These are phyloP conservation scores for Mucor racemosus DNA, from an alignment of 371 early-diverging fungal species.

Conservation along the genomic window DNA sequence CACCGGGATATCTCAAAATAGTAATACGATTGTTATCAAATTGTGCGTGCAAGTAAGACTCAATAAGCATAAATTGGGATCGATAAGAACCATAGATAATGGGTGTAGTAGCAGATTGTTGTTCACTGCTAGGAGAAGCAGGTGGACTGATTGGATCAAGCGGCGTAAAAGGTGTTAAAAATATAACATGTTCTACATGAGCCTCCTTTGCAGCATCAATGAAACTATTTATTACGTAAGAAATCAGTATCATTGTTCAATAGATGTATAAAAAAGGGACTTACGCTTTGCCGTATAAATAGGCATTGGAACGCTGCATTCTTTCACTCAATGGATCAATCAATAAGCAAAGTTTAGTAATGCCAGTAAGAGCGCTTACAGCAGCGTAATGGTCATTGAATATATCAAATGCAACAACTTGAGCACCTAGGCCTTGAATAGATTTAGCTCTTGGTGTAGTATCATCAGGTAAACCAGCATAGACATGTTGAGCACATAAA, in stretches of 20 bases:
- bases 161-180: conserved; percentile 51
- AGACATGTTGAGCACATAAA: conserved; percentile 38
- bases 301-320: conserved; percentile 48
- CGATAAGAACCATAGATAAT: conserved; percentile 33
- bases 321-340: conserved; percentile 53
- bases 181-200: conserved; percentile 50
- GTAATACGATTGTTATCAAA: conserved; percentile 43
- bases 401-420: conserved; percentile 46
- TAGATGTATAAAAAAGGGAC: conserved; percentile 13
- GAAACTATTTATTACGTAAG: conserved; percentile 28
- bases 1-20: conserved; percentile 54
- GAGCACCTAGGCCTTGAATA: conserved; percentile 40
- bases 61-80: conserved; percentile 50
- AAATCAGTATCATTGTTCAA: neutral
- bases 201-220: conserved; percentile 55
- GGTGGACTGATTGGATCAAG: conserved; percentile 39
- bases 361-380: conserved; percentile 43
- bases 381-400: conserved; percentile 40
- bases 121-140: conserved; percentile 20
- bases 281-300: conserved; percentile 51
- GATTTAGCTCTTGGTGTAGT: conserved; percentile 40
- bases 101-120: conserved; percentile 1
- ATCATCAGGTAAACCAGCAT: conserved; percentile 49
- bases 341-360: conserved; percentile 47
- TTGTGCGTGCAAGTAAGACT: conserved; percentile 42